Base-by-base conservation (phyloP, 2,329 filamentous ascomycete genomes). In the Penicillium sp. region DNA sequence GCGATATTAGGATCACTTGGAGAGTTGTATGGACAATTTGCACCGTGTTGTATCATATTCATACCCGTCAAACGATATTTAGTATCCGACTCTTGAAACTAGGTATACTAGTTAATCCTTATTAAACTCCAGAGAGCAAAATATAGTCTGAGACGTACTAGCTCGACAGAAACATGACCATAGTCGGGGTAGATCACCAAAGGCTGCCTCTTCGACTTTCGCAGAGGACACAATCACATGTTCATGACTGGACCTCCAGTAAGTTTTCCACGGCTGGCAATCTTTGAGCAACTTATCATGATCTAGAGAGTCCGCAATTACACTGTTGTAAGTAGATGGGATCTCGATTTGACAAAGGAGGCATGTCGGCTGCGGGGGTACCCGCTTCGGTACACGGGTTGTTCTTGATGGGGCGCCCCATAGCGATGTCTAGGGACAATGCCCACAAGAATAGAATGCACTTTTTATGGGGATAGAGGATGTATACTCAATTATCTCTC, bases 141-240 rank as follows among this genome's bases (percentile, higher is more conserved):
- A 49, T 16, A 31, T 22, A 44, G 22, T 16, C 16, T 31, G n/a
- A n/a, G 5, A 54, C 60, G 54, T 44, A 57, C 51, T 60, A n/a
- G 60, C 57, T 53, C 57, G 60, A 57, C 37, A 60, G n/a, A 55
- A 37, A 43, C 31, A 53, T 35, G 43, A 53, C 50, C 60, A 60
- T 49, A 60, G 27, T 7, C 4, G 36, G 60, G n/a, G n/a, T 16
- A 41, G 55, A n/a, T 50, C 55, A 7, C n/a, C 7, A 6, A 57
- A 19, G n/a, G 41, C 18, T 33, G 22, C 27, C 1, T 55, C 19
- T 40, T 60, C 60, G 13, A 50, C 46, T 22, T 62, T 41, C 24
- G 19, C 14, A n/a, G 57, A 54, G 24, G 57, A 43, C 24, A 62
- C 46, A 36, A 60, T 55, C 18, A 57, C 41, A 55, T 62, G 54